Base-by-base conservation (phyloP, 2,329 filamentous ascomycete genomes). In the Alternaria gansuensis region DNA sequence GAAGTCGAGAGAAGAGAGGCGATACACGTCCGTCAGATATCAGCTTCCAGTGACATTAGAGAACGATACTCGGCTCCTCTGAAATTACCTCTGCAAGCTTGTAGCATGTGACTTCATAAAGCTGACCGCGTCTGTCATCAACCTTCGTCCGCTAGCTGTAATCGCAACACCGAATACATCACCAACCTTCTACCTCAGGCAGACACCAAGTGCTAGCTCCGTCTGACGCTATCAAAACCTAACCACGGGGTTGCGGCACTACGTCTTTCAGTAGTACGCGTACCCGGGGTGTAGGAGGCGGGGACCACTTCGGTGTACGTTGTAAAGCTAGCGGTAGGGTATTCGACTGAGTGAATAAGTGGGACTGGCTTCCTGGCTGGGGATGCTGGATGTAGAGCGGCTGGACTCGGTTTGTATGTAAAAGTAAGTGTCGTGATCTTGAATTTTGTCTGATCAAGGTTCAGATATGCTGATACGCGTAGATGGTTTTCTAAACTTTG, bases 321-420 rank as follows among this genome's bases (percentile, higher is more conserved):
- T 57, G 54, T 24, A 51, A 46, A 6, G 48, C 39, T 1, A n/a
- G 5, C 2, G 51, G 51, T 6, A 46, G 4, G 7, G 8, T n/a
- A 23, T 17, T 17, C 17, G 17, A 17, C 17, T 21, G 10, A 31
- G 29, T 24, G 31, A 36, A 31, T 1, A 23, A 23, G 17, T 51
- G 55, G 50, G 46, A 56, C n/a, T 57, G 41, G 5, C 39, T 57
- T 17, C 46, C 54, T 13, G 46, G 8, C 0, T 51, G 54, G 46
- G 33, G 17, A n/a, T 57, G 46, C 11, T 57, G 48, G 46, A 57
- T 56, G 23, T 55, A 44, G 52, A 8, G 6, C 23, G 52, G 52
- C 13, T 55, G 52, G 52, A 55, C 52, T 34, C 52, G 49, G 36
- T 10, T 11, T 3, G 28, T 17, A 7, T 55, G 52, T 36, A 44